Conservation (phyloP, 345 rosid genomes). For the Corchorus olitorius region DNA sequence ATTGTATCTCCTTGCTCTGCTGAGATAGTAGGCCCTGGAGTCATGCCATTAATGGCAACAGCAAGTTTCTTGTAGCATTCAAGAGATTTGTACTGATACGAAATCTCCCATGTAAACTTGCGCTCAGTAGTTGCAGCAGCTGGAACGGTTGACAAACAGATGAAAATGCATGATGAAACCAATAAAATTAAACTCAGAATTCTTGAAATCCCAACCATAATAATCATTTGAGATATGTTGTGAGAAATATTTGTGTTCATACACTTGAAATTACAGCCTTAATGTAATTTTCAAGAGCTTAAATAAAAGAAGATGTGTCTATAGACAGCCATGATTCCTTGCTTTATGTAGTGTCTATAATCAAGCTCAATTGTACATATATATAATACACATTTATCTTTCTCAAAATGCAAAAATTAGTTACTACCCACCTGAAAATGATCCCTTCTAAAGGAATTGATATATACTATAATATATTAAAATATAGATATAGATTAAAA, state of each 20-base stretch:
- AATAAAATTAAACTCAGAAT: background rate
- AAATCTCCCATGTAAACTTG: constrained; percentile 57
- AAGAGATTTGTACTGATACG: constrained; percentile 63
- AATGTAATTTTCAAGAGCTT: background rate
- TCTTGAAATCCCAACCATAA: background rate
- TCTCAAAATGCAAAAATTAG: too few species aligned
- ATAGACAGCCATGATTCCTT: background rate
- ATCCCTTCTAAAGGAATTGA: too few species aligned
- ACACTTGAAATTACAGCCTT: background rate
- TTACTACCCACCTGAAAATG: too few species aligned
- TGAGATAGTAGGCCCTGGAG: constrained; percentile 61
- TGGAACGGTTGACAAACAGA: constrained; percentile 11
- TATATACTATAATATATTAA: too few species aligned
- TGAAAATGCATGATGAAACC: constrained; percentile 12
- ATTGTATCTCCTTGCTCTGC: constrained; percentile 67
- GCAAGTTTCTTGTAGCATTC: constrained; percentile 61
- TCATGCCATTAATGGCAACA: constrained; percentile 58
- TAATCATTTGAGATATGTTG: background rate
- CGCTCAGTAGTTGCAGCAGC: constrained; percentile 37
- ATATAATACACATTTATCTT: background rate
- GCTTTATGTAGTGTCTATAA: background rate
- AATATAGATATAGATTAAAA: too few species aligned
- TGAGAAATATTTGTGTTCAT: background rate
- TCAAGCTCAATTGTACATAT: background rate
- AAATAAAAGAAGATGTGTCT: background rate